Evolutionary conservation across 805 yeast species (phyloP).

Genomic region (Ogataea glucozyma): DNA sequence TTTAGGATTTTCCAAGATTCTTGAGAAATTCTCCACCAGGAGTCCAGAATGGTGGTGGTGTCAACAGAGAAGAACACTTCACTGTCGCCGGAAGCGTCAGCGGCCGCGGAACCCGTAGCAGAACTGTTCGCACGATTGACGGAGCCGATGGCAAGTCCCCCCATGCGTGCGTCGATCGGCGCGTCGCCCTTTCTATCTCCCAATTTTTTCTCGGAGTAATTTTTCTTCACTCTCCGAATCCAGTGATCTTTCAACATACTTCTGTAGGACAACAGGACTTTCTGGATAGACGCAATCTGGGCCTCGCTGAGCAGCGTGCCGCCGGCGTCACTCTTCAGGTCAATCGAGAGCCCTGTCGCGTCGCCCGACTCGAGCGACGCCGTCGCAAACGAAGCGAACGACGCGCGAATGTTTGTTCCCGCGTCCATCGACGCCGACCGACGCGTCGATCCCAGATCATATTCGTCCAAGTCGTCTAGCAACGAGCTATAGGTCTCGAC

Average conservation of each 20-base stretch:
- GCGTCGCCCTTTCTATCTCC: too few species aligned
- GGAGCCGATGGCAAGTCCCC: too few species aligned
- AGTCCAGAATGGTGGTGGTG: constrained; percentile 39
- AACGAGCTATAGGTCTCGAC: constrained; percentile 35
- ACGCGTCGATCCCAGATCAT: constrained; percentile 33
- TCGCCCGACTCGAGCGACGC: constrained; percentile 31
- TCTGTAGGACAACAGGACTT: constrained; percentile 53
- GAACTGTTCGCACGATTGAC: too few species aligned
- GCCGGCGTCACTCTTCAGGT: constrained; percentile 30
- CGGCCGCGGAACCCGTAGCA: too few species aligned
- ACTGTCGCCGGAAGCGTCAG: too few species aligned
- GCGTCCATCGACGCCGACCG: too few species aligned
- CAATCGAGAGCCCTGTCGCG: constrained; percentile 30
- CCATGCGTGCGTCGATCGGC: too few species aligned
- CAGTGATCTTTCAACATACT: constrained; percentile 51
- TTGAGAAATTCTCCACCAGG: constrained; percentile 53
- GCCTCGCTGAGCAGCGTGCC: constrained; percentile 34
- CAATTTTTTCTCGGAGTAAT: too few species aligned
- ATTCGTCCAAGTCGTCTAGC: constrained; percentile 36
- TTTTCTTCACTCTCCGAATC: too few species aligned
- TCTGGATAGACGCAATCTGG: constrained; percentile 48
- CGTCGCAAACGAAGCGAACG: too few species aligned
- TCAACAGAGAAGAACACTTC: constrained; percentile 34
- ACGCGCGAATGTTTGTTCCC: too few species aligned
- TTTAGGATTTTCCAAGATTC: constrained; percentile 59